These are phyloP conservation scores for Exophiala phaeomuriformis DNA, from an alignment of 2,329 filamentous ascomycete species.

Conservation along the genomic window DNA sequence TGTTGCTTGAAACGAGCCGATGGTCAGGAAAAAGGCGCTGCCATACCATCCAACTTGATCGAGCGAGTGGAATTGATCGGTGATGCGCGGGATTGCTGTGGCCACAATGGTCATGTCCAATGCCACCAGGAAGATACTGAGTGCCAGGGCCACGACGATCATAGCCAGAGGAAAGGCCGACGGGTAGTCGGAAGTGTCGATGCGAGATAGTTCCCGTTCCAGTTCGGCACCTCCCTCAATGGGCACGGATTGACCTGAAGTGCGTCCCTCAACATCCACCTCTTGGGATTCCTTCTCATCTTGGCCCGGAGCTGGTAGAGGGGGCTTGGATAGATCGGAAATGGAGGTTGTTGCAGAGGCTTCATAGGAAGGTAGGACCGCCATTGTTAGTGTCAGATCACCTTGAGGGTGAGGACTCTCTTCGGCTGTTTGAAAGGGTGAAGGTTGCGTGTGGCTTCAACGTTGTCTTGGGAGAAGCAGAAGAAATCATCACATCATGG, in stretches of 20 bases:
- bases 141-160: conserved; percentile 22
- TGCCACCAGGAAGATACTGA: conserved; percentile 27
- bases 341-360: conserved; percentile 14
- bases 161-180: conserved; percentile 21
- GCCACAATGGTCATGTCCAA: conserved; percentile 30
- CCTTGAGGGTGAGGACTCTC: not conserved
- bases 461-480: too few species aligned
- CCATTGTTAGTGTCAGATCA: conserved; percentile 7
- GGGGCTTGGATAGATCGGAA: conserved; percentile 10
- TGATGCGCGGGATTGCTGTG: conserved; percentile 33
- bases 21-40: conserved; percentile 33
- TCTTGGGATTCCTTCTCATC: conserved; percentile 9
- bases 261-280: not conserved
- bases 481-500: too few species aligned
- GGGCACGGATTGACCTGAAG: conserved; percentile 1
- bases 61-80: conserved; percentile 31
- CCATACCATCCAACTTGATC: conserved; percentile 35
- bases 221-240: conserved; percentile 14
- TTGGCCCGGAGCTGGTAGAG: conserved; percentile 4
- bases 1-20: conserved; percentile 30
- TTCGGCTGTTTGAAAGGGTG: too few species aligned
- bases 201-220: conserved; percentile 22
- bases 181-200: conserved; percentile 27
- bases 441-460: too few species aligned
- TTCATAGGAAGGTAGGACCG: conserved; percentile 8